phyloP scores from a whole-genome alignment of 768 basidiomycete species.

The Mycena galericulata region DNA sequence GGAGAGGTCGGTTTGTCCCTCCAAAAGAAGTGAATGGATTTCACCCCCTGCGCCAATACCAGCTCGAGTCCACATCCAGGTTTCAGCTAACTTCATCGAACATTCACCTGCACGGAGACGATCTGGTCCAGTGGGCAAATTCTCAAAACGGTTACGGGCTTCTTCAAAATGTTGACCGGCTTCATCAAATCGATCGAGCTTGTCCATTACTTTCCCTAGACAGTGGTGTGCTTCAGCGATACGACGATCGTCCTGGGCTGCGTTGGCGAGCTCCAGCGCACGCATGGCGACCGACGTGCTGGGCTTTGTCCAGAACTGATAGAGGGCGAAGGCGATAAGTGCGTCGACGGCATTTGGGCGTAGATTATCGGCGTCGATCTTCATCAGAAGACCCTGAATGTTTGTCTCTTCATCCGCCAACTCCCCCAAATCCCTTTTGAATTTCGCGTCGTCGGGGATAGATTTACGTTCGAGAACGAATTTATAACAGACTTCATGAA shows the following conservation, averaged over 20 bases:
- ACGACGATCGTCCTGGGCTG: neutral
- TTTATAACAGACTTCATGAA: too few relatives aligned
- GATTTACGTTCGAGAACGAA: too few relatives aligned
- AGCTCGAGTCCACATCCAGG: too few relatives aligned
- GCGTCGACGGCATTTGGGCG: conserved; percentile 28
- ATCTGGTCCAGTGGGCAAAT: too few relatives aligned
- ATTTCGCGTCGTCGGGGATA: too few relatives aligned
- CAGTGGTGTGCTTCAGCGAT: conserved; percentile 7
- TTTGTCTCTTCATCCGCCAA: too few relatives aligned
- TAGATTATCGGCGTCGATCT: neutral
- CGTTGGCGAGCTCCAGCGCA: neutral
- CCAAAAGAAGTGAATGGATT: neutral
- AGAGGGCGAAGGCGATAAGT: conserved; percentile 27
- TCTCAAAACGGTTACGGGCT: too few relatives aligned
- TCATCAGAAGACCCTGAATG: too few relatives aligned
- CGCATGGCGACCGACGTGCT: conserved; percentile 5
- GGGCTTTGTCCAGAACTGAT: conserved; percentile 31
- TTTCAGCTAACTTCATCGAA: conserved; percentile 4
- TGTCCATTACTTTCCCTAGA: neutral
- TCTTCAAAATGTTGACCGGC: too few relatives aligned
- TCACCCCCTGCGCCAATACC: neutral
- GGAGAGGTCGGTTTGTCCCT: conserved; percentile 9
- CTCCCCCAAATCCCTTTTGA: too few relatives aligned
- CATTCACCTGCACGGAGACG: too few relatives aligned
- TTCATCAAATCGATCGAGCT: conserved; percentile 6